Evolutionary conservation across 257 asterid species (phyloP).

Genomic region (Solanum habrochaites): DNA sequence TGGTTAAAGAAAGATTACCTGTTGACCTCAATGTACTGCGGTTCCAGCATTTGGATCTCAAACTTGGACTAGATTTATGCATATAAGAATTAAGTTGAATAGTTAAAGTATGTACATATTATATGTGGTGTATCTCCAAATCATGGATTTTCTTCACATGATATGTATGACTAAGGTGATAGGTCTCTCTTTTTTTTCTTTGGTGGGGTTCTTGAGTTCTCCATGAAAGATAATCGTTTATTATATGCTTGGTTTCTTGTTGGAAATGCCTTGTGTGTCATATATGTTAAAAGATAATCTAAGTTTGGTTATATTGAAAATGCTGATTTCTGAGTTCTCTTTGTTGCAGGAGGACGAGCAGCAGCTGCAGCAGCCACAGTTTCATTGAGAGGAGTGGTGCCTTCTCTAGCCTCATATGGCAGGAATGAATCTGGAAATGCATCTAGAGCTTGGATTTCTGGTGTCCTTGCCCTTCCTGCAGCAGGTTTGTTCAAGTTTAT

Average conservation of each 20-base stretch:
- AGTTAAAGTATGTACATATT: background rate
- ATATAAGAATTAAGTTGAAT: background rate
- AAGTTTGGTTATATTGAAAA: background rate
- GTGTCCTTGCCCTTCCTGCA: slow-evolving; percentile 70
- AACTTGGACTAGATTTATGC: background rate
- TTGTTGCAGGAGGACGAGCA: slow-evolving; percentile 55
- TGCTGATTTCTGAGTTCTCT: background rate
- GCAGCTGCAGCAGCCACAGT: slow-evolving; percentile 70
- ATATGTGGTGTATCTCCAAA: background rate
- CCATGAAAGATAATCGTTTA: background rate
- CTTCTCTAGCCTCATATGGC: slow-evolving; percentile 52
- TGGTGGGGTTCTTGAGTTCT: background rate
- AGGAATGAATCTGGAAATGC: slow-evolving; percentile 55
- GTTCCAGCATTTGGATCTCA: background rate
- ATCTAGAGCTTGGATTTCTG: slow-evolving; percentile 54
- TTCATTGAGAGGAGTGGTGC: slow-evolving; percentile 50
- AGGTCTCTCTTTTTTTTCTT: too few relatives aligned
- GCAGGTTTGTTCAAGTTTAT: slow-evolving; percentile 51
- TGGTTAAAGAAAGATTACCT: background rate
- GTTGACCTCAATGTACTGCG: background rate
- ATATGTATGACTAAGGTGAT: background rate
- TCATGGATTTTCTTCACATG: background rate
- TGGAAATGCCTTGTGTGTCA: background rate
- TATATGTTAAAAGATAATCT: background rate
- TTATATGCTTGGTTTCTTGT: background rate